These are phyloP conservation scores for Beauveria australis DNA, from an alignment of 2,329 filamentous ascomycete genomes.

Conservation along the genomic window DNA sequence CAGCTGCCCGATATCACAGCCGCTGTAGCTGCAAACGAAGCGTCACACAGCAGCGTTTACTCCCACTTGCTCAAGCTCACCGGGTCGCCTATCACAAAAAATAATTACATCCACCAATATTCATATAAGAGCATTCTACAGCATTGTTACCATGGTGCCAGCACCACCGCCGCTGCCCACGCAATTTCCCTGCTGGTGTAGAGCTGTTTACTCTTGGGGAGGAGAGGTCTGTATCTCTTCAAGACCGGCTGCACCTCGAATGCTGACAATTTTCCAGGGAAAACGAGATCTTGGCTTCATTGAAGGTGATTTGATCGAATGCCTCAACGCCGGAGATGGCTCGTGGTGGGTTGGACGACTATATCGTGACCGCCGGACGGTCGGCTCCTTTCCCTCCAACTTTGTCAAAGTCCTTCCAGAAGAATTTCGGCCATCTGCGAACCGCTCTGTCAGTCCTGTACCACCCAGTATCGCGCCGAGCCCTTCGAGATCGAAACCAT, in stretches of 20 bases:
- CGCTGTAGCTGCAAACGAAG: background rate
- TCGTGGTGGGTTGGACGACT: constrained; percentile 97
- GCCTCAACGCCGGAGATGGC: constrained; percentile 92
- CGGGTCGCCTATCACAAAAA: background rate
- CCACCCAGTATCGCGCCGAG: constrained; percentile 46
- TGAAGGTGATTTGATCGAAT: constrained; percentile 96
- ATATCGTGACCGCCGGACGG: constrained; percentile 79
- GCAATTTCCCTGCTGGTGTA: constrained; percentile 84
- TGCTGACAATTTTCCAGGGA: constrained; percentile 41
- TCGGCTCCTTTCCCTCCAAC: constrained; percentile 93
- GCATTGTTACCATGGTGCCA: constrained; percentile 37
- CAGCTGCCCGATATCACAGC: background rate
- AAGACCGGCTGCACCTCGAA: background rate
- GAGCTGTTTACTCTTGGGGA: constrained; percentile 88
- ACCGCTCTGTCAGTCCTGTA: constrained; percentile 53
- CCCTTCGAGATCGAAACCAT: constrained; percentile 53
- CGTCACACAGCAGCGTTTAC: background rate
- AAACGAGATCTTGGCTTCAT: constrained; percentile 95
- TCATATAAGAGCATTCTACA: background rate
- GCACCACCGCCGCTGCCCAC: constrained; percentile 57
- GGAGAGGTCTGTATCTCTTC: constrained; percentile 54
- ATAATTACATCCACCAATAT: background rate
- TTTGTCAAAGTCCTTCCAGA: constrained; percentile 88
- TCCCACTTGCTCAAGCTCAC: background rate
- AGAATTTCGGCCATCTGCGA: constrained; percentile 65